phyloP scores from a whole-genome alignment of 1,139 yeast species.

The Meyerozyma sp. region DNA sequence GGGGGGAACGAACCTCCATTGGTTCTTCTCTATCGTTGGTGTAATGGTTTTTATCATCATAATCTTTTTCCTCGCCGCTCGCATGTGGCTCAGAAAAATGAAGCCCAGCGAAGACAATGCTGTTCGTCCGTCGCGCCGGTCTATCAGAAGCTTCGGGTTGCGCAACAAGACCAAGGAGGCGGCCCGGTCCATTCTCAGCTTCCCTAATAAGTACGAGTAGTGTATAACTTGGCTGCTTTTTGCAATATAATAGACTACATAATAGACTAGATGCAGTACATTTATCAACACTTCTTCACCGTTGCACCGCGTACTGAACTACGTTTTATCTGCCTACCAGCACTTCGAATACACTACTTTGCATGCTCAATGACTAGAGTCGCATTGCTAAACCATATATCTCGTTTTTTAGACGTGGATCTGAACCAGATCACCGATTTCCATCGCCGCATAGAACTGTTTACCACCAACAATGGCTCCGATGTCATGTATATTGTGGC shows the following conservation, averaged over 20 bases:
- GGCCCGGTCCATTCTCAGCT: conserved; percentile 37
- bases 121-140: conserved; percentile 21
- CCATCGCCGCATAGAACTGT: background rate
- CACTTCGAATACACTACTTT: background rate
- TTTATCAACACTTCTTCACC: background rate
- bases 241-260: background rate
- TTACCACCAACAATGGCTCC: background rate
- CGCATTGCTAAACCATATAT: background rate
- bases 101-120: conserved; percentile 8
- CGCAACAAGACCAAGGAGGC: conserved; percentile 26
- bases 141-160: conserved; percentile 43
- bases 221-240: background rate
- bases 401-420: background rate
- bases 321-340: background rate
- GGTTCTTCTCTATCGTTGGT: conserved; percentile 38
- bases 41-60: conserved; percentile 30
- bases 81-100: conserved; percentile 26
- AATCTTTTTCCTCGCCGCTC: conserved; percentile 26
- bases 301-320: background rate
- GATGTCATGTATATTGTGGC: background rate
- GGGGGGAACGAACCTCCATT: conserved; percentile 29
- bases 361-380: background rate
- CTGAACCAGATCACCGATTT: background rate
- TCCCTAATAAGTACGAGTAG: conserved; percentile 34
- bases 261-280: background rate